Conservation (phyloP, 1,284 basidiomycete species). For the Neonothopanus nambi region DNA sequence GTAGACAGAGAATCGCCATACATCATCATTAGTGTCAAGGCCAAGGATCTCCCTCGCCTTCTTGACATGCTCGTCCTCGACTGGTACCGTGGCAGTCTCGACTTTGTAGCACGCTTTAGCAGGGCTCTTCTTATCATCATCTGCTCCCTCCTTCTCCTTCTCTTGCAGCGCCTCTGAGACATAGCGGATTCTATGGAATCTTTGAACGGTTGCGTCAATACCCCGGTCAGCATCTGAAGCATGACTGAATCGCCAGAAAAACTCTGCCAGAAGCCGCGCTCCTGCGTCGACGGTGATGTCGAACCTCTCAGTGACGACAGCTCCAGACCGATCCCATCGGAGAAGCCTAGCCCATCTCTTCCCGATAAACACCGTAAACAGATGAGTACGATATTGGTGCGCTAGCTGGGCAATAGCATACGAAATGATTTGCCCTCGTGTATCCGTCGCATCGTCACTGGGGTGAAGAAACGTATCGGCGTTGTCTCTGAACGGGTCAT, state of each 20-base stretch:
- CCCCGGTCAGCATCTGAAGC: constrained; percentile 19
- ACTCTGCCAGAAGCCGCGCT: constrained; percentile 21
- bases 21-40: not conserved
- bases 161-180: too few species aligned
- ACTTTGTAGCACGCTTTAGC: too few species aligned
- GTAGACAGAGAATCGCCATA: not conserved
- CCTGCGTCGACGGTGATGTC: constrained; percentile 21
- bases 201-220: constrained; percentile 20
- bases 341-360: constrained; percentile 25
- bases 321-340: constrained; percentile 31
- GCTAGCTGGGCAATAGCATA: constrained; percentile 17
- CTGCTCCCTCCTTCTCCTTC: constrained; percentile 10
- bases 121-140: constrained; percentile 1
- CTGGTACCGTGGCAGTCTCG: not conserved
- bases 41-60: not conserved
- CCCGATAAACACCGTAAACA: constrained; percentile 27
- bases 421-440: constrained; percentile 20
- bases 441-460: not conserved
- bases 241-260: constrained; percentile 26
- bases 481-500: not conserved
- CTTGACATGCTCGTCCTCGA: constrained; percentile 14
- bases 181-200: not conserved
- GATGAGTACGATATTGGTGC: constrained; percentile 22
- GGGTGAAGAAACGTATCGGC: not conserved
- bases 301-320: constrained; percentile 27